These are phyloP conservation scores for Lithospermum erythrorhizon DNA, from an alignment of 257 asterid species.

Conservation along the genomic window DNA sequence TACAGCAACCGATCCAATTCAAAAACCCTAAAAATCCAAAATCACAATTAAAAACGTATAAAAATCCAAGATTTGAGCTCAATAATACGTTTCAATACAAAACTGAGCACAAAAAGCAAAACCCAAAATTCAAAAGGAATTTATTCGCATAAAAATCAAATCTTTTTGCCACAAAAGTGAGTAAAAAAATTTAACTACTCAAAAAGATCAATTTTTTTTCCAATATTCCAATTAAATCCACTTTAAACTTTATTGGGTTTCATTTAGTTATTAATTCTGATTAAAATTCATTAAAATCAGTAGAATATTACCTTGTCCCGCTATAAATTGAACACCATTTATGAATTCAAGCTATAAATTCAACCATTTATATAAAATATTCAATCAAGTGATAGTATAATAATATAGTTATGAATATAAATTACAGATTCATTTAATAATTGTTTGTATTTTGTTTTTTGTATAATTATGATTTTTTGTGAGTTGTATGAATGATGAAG, in stretches of 20 bases:
- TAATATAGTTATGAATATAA: neutral
- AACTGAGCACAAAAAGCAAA: neutral
- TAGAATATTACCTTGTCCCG: conserved; percentile 13
- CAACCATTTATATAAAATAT: neutral
- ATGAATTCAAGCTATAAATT: neutral
- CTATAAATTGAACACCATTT: conserved; percentile 21
- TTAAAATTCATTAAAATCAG: too few species aligned
- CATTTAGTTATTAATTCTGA: neutral
- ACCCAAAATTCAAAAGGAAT: neutral
- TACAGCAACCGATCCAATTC: conserved; percentile 5
- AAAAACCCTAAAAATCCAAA: conserved; percentile 12
- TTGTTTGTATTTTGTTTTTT: neutral
- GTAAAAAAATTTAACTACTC: neutral
- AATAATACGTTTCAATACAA: neutral
- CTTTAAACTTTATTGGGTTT: neutral
- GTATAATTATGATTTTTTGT: neutral
- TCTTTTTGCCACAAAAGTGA: neutral
- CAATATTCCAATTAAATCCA: conserved; percentile 1
- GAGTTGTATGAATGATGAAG: neutral
- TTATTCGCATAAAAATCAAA: neutral
- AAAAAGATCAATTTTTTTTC: neutral
- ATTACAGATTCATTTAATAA: neutral
- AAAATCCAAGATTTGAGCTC: neutral
- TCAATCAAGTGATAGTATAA: neutral
- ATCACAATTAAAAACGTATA: neutral